Percentiles rank a stretch among this genome's conserved stretches.
Evolutionary conservation across 1,284 basidiomycete species (phyloP).

Genomic region (Naganishia cerealis): DNA sequence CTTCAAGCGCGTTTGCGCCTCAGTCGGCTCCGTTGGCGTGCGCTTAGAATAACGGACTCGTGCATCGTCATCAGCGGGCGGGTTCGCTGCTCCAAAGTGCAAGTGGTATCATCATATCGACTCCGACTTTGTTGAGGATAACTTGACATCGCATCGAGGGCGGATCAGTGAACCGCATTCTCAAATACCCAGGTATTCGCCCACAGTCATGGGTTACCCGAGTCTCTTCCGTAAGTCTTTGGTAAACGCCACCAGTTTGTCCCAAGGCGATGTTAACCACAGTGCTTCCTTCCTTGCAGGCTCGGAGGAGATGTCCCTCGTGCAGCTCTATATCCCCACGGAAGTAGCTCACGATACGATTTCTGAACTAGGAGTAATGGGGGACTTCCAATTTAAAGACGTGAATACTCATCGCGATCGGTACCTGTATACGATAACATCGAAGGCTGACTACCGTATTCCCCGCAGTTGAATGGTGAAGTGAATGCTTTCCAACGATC

Average conservation of each 20-base stretch:
- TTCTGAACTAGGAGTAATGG: constrained; percentile 89
- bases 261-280: not conserved
- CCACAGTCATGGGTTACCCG: constrained; percentile 59
- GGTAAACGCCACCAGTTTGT: constrained; percentile 10
- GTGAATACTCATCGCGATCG: constrained; percentile 57
- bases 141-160: not conserved
- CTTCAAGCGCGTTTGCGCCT: too few species aligned
- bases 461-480: constrained; percentile 78
- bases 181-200: not conserved
- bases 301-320: constrained; percentile 94
- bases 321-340: constrained; percentile 95
- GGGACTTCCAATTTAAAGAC: constrained; percentile 97
- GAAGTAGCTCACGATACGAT: constrained; percentile 97
- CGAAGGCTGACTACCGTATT: not conserved
- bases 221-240: constrained; percentile 73
- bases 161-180: not conserved
- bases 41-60: too few species aligned
- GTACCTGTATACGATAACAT: not conserved
- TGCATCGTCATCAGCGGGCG: not conserved
- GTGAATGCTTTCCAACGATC: constrained; percentile 98
- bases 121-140: not conserved
- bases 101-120: too few species aligned
- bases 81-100: too few species aligned
- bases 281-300: constrained; percentile 56
- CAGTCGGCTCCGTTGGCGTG: too few species aligned